Percentiles rank a stretch among this genome's conserved stretches.
Conservation (phyloP, 192 early-diverging fungal genomes). For the Chytriomyces sp. region DNA sequence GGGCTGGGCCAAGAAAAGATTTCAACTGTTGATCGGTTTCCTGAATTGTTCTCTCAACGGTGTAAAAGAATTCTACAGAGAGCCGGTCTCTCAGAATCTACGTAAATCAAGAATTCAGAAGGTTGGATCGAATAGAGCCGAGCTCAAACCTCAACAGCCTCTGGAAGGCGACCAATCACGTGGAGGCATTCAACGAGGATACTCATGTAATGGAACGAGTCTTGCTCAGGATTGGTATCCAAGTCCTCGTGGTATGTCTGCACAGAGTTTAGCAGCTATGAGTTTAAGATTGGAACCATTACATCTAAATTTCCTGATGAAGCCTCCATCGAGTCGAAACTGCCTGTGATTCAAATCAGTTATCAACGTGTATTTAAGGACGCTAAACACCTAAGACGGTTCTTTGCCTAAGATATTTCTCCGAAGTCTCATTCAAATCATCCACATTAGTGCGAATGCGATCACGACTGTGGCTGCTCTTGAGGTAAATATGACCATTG, state of each 20-base stretch:
- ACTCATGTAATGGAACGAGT: slow-evolving; percentile 56
- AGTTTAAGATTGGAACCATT: too few species aligned
- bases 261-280: too few species aligned
- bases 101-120: background rate
- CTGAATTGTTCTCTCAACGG: slow-evolving; percentile 56
- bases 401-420: background rate
- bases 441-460: slow-evolving; percentile 29
- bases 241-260: slow-evolving; percentile 46
- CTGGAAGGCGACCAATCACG: slow-evolving; percentile 44
- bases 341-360: too few species aligned
- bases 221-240: slow-evolving; percentile 55
- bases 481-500: slow-evolving; percentile 61
- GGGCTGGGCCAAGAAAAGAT: background rate
- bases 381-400: too few species aligned
- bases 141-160: slow-evolving; percentile 48
- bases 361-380: too few species aligned
- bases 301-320: too few species aligned
- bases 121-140: background rate
- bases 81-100: slow-evolving; percentile 46
- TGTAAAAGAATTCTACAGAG: slow-evolving; percentile 50
- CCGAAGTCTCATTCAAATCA: background rate
- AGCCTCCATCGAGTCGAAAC: too few species aligned
- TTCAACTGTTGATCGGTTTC: slow-evolving; percentile 49
- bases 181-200: slow-evolving; percentile 47
- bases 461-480: slow-evolving; percentile 49